Base-by-base conservation (phyloP, 176 grass and related monocot species). In the Triticum urartu region DNA sequence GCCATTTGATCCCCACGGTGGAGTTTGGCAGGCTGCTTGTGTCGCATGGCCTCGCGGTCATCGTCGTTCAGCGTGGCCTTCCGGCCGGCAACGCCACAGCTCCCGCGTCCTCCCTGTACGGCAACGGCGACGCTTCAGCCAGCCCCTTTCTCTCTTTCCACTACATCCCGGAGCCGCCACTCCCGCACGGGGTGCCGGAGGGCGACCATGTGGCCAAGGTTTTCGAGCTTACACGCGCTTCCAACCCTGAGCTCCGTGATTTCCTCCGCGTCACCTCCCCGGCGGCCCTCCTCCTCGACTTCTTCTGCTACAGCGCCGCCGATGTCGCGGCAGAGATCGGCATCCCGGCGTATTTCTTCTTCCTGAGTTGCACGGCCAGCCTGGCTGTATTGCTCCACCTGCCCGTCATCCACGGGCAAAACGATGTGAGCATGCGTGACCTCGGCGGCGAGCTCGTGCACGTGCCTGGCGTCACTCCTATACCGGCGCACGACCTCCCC, bases 281-380 rank as follows among this genome's bases (percentile, higher is more conserved):
- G 3, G 13, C 68, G 22, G 88, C 79, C 39, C 79, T 90, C 50
- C 34, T 95, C 40, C 15, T 95, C 80, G 90, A 92, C 67, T 84
- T 92, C n/a, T 95, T 92, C 65, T 92, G 88, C 67, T 20, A 60
- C 50, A 58, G 75, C 58, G 81, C 85, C 12, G 30, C 72, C 18
- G 83, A 90, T 14, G 90, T 88, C 21, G 90, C 82, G n/a, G n/a
- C 72, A 13, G 86, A 92, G 40, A 63, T 95, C 66, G 86, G 84
- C 30, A 69, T 92, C 64, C 93, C 93, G n/a, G 72, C 83, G 11
- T 92, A 92, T 58, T 42, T 90, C 30, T 95, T 87, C 85, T 82
- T 54, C 48, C 74, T 80, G 14, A 48, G 79, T 4, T 24, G 81
- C 48, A 71, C 72, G 11, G 11, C 68, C 45, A 33, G 64, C 64